Base-by-base conservation (phyloP, 2,329 filamentous ascomycete genomes). In the Aspergillus ruber region DNA sequence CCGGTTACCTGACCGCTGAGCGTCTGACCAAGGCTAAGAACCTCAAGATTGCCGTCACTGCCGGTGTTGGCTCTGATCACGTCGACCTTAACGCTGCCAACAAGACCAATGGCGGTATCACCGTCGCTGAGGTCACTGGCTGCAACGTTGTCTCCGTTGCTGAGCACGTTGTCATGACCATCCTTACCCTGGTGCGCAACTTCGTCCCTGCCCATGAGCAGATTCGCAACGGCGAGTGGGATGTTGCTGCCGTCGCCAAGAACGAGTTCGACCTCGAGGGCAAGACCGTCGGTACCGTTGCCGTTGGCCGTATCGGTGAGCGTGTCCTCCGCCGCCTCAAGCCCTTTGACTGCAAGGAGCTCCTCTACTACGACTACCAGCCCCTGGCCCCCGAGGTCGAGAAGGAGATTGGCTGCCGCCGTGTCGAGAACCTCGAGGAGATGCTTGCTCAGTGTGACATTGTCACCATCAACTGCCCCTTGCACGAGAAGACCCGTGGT, bases 331-430 rank as follows among this genome's bases (percentile, higher is more conserved):
- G 91, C 72, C 85, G 93, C 58, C 85, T 98, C 64, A 95, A 94
- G 84, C 78, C 90, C 58, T 98, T 98, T 68, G 91, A 95, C 80
- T 98, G 93, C 88, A 95, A 95, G 85, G 91, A 97, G 81, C 83
- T 98, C 44, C 83, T 97, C 56, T 98, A 98, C 87, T 97, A 88
- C 71, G 93, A 98, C 78, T 98, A 98, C 86, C 93, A 98, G 81
- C 90, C 91, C 45, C 80, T 98, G 56, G 79, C 75, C 51, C 66
- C 88, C 51, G 90, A 95, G 78, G 79, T 83, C 63, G 90, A 97
- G 83, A 83, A 86, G 74, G 91, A 96, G 79, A 97, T 97, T 74
- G 91, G 91, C 71, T 90, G 85, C 82, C 82, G 89, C 64, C 84
- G 93, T 53, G 90, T 97, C 51, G 86, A 91, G 43, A 81, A 70